Conservation (phyloP, 2,329 filamentous ascomycete species). For the Colletotrichum zoysiae region DNA sequence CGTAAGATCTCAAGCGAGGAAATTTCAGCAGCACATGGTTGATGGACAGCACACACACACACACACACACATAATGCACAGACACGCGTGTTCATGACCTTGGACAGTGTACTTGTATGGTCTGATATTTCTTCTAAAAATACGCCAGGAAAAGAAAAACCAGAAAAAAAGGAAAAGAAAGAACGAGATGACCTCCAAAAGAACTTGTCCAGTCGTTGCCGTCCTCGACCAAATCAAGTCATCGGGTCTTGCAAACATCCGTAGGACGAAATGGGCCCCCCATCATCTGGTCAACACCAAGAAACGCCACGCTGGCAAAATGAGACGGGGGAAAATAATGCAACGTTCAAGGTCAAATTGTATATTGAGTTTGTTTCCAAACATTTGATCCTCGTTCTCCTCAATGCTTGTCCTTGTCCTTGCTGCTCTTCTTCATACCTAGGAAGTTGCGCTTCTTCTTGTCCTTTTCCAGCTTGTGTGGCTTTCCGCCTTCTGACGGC, state of each 20-base stretch:
- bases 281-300: constrained; percentile 20
- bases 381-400: neutral
- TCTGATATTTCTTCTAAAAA: neutral
- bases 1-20: neutral
- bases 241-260: neutral
- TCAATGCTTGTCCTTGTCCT: constrained; percentile 30
- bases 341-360: neutral
- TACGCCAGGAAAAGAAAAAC: too few species aligned
- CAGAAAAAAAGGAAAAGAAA: neutral
- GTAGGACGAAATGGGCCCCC: neutral
- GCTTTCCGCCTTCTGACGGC: constrained; percentile 53
- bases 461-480: constrained; percentile 69
- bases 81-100: neutral
- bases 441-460: constrained; percentile 73
- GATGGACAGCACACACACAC: neutral
- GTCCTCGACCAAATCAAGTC: neutral
- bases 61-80: neutral
- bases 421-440: constrained; percentile 67
- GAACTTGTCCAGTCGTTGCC: neutral
- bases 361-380: neutral
- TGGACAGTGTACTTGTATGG: neutral
- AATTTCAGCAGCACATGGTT: neutral
- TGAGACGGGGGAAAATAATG: neutral
- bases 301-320: constrained; percentile 31
- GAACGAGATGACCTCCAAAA: neutral